These are phyloP conservation scores for Cystoderma amianthinum DNA, from an alignment of 768 basidiomycete species.

Conservation along the genomic window DNA sequence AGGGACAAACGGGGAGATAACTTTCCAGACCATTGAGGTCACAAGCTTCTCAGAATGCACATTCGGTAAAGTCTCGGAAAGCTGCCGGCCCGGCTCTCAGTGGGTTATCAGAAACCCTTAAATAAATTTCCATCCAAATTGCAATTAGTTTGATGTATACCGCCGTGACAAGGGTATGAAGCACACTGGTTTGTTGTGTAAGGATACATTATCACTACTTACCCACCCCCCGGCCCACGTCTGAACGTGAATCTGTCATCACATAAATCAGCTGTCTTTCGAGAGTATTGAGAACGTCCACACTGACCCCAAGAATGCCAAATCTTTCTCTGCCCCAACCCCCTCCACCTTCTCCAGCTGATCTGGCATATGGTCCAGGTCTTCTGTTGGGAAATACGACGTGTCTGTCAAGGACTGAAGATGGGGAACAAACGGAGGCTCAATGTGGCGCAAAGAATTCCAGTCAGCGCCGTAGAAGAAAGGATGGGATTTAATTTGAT, in stretches of 20 bases:
- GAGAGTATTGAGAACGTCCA: background rate
- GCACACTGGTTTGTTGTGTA: background rate
- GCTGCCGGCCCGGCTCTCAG: background rate
- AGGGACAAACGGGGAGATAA: background rate
- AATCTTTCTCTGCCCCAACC: slow-evolving; percentile 59
- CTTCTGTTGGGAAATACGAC: slow-evolving; percentile 95
- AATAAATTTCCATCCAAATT: background rate
- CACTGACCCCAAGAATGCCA: slow-evolving; percentile 59
- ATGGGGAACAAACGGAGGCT: slow-evolving; percentile 93
- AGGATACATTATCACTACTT: slow-evolving; percentile 9
- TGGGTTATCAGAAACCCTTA: too few relatives aligned
- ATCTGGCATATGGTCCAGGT: slow-evolving; percentile 65
- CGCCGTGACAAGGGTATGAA: background rate
- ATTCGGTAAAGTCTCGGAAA: background rate
- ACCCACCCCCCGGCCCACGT: slow-evolving; percentile 45
- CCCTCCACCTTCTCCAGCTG: slow-evolving; percentile 55
- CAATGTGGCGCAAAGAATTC: slow-evolving; percentile 85
- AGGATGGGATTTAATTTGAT: slow-evolving; percentile 87
- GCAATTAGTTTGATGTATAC: background rate
- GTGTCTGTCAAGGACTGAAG: slow-evolving; percentile 91
- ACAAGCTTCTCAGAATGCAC: background rate
- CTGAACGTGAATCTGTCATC: slow-evolving; percentile 78
- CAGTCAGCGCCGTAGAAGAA: slow-evolving; percentile 97
- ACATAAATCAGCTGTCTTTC: slow-evolving; percentile 3
- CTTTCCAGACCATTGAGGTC: too few relatives aligned